Conservation (phyloP, 2,329 filamentous ascomycete species). For the Diaporthe vexans region DNA sequence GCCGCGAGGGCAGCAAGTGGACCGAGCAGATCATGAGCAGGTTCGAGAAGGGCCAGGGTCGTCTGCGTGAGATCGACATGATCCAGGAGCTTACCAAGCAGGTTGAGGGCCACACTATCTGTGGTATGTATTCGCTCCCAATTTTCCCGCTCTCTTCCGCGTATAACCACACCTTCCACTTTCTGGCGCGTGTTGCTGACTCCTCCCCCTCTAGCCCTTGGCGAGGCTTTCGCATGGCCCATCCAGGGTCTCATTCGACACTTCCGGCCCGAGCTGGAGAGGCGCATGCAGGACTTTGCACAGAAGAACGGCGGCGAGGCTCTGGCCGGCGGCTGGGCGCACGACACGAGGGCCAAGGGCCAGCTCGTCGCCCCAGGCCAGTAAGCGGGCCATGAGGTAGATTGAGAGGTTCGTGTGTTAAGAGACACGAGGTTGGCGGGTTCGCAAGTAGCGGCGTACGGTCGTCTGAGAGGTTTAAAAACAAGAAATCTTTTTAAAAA, state of each 20-base stretch:
- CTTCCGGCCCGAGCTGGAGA: conserved; percentile 96
- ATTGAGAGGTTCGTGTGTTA: neutral
- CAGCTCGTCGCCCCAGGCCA: conserved; percentile 91
- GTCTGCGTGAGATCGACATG: conserved; percentile 97
- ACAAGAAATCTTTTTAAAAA: conserved; percentile 13
- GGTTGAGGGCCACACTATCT: conserved; percentile 99
- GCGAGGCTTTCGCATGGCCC: conserved; percentile 98
- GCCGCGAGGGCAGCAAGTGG: conserved; percentile 99
- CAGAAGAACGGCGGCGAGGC: conserved; percentile 79
- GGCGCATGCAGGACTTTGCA: conserved; percentile 86
- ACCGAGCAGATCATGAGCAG: conserved; percentile 99
- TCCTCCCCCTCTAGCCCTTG: conserved; percentile 73
- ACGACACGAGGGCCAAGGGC: conserved; percentile 81
- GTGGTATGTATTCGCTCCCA: conserved; percentile 71
- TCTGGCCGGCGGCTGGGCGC: conserved; percentile 89
- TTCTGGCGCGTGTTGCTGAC: conserved; percentile 18
- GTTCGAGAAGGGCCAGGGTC: conserved; percentile 91
- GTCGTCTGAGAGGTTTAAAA: conserved; percentile 3
- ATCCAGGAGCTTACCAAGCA: conserved; percentile 99
- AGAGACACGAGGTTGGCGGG: conserved; percentile 2
- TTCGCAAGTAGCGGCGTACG: conserved; percentile 16
- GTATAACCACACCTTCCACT: neutral
- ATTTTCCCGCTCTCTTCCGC: neutral
- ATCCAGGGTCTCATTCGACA: conserved; percentile 98
- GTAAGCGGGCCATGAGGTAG: conserved; percentile 64